A percentile compares a stretch with the other conserved stretches of the same genome.
These are phyloP conservation scores for Vitis hybrid DNA, from an alignment of 177 flowering plant genomes.

Conservation along the genomic window DNA sequence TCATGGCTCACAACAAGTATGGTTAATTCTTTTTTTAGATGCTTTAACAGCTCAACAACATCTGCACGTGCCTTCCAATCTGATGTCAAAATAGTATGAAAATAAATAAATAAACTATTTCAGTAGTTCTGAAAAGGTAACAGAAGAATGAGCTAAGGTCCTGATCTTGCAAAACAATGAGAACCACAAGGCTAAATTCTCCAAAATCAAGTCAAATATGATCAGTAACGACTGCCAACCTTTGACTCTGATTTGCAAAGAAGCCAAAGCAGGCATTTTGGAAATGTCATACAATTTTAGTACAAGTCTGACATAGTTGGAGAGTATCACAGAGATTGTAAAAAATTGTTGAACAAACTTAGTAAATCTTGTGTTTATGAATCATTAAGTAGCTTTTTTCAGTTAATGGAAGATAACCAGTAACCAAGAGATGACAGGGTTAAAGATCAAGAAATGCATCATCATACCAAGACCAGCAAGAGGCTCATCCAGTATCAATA, in stretches of 20 bases:
- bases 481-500: slow-evolving; percentile 94
- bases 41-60: slow-evolving; percentile 77
- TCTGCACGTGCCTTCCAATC: slow-evolving; percentile 99
- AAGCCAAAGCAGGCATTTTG: too few relatives aligned
- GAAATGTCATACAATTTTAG: neutral
- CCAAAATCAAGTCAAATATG: neutral
- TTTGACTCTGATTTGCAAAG: too few relatives aligned
- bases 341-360: neutral
- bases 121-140: neutral
- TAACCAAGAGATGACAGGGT: neutral
- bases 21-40: slow-evolving; percentile 74
- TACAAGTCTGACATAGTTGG: too few relatives aligned
- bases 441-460: slow-evolving; percentile 7
- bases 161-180: neutral
- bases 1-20: slow-evolving; percentile 96
- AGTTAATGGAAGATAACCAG: neutral
- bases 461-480: slow-evolving; percentile 98
- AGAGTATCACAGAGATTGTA: neutral
- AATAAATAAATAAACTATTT: neutral
- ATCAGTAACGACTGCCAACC: too few relatives aligned
- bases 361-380: too few relatives aligned
- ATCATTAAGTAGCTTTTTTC: neutral
- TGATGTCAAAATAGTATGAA: slow-evolving; percentile 17
- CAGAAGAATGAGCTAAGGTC: slow-evolving; percentile 9
- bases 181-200: neutral